Evolutionary conservation across 2,329 filamentous ascomycete genomes (phyloP).

Genomic region (Achaetomium macrosporum): DNA sequence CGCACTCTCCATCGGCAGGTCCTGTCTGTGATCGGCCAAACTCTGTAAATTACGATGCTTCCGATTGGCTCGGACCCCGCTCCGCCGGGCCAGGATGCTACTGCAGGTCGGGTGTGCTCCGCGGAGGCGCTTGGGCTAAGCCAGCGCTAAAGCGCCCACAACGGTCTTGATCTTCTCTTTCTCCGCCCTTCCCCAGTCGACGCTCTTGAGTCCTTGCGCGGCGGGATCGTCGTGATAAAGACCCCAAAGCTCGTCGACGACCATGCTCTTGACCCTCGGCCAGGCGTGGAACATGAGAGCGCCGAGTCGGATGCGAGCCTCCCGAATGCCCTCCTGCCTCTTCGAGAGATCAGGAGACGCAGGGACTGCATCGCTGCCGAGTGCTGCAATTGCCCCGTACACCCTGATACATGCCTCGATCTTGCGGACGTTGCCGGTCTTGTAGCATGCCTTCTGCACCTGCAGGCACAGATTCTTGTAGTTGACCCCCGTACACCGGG

Average conservation of each 20-base stretch:
- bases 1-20: too few species aligned
- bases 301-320: slow-evolving; percentile 62
- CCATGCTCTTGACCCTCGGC: slow-evolving; percentile 60
- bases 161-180: slow-evolving; percentile 40
- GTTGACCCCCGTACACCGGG: slow-evolving; percentile 31
- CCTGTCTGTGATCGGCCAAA: too few species aligned
- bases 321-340: slow-evolving; percentile 41
- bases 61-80: slow-evolving; percentile 8
- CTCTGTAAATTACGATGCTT: too few species aligned
- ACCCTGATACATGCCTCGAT: slow-evolving; percentile 74
- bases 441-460: slow-evolving; percentile 75
- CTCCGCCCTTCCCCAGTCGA: slow-evolving; percentile 54
- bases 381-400: slow-evolving; percentile 62
- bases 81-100: neutral
- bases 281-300: slow-evolving; percentile 76
- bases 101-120: neutral
- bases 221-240: slow-evolving; percentile 30
- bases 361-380: slow-evolving; percentile 18
- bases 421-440: slow-evolving; percentile 75
- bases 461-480: slow-evolving; percentile 59
- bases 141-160: slow-evolving; percentile 39
- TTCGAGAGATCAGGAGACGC: slow-evolving; percentile 18
- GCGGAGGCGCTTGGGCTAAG: slow-evolving; percentile 6
- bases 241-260: slow-evolving; percentile 56
- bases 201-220: slow-evolving; percentile 39